These are phyloP conservation scores for Beauveria caledonica DNA, from an alignment of 2,329 filamentous ascomycete genomes.

Conservation along the genomic window DNA sequence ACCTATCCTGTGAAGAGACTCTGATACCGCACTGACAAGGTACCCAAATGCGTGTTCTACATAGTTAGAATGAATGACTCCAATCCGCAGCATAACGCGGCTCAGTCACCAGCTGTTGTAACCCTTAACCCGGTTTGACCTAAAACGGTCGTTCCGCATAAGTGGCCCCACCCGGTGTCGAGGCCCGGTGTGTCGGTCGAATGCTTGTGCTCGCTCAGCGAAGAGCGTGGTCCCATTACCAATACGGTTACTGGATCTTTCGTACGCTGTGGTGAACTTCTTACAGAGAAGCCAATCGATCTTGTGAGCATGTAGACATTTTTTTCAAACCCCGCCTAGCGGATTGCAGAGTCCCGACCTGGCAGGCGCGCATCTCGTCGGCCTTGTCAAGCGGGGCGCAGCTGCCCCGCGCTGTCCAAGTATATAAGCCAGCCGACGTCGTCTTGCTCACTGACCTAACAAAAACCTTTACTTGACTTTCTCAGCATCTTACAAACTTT, in stretches of 20 bases:
- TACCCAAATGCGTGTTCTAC: neutral
- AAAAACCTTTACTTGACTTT: too few species aligned
- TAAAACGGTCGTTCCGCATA: slow-evolving; percentile 3
- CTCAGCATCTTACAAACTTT: neutral
- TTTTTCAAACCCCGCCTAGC: too few species aligned
- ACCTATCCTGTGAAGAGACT: too few species aligned
- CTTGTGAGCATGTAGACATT: neutral
- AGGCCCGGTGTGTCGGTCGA: slow-evolving; percentile 2
- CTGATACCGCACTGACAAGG: too few species aligned
- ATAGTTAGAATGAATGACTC: neutral
- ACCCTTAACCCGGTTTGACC: too few species aligned
- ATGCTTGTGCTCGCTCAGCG: neutral
- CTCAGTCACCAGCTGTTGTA: too few species aligned
- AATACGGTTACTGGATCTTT: neutral
- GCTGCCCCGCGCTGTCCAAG: neutral
- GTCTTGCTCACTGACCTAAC: neutral
- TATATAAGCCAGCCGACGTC: slow-evolving; percentile 5
- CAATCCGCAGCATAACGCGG: neutral
- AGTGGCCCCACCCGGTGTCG: neutral
- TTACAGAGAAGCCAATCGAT: neutral
- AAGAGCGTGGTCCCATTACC: neutral
- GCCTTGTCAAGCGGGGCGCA: neutral
- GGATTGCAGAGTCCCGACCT: neutral
- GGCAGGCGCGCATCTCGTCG: neutral
- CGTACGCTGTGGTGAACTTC: neutral